Conservation (phyloP, 2,329 filamentous ascomycete genomes). For the Blumeria graminis region DNA sequence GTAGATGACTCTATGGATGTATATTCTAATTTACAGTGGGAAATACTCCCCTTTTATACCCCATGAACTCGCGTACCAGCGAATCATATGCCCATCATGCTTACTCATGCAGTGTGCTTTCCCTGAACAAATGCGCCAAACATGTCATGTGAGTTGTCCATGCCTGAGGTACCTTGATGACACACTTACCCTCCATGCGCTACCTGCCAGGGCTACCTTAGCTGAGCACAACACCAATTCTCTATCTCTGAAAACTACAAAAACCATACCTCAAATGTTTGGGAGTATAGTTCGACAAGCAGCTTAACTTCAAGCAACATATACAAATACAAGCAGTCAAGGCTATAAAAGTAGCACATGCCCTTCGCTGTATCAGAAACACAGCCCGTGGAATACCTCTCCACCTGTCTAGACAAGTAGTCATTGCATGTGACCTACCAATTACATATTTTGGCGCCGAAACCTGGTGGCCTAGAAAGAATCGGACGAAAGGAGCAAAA, state of each 20-base stretch:
- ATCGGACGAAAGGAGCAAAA: neutral
- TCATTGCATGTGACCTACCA: neutral
- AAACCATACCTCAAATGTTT: neutral
- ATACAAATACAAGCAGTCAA: neutral
- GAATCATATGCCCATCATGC: too few species aligned
- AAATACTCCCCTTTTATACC: too few species aligned
- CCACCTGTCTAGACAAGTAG: neutral
- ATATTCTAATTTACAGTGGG: too few species aligned
- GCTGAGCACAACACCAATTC: too few species aligned
- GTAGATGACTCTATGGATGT: too few species aligned
- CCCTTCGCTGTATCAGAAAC: neutral
- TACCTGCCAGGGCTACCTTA: too few species aligned
- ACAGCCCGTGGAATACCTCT: neutral
- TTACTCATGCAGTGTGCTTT: too few species aligned
- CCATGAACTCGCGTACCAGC: too few species aligned
- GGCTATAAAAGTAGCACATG: neutral
- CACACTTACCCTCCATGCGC: too few species aligned
- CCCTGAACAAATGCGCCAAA: too few species aligned
- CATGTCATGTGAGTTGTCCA: too few species aligned
- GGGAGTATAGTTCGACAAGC: neutral
- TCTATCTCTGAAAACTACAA: neutral
- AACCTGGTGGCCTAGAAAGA: neutral
- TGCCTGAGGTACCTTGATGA: too few species aligned
- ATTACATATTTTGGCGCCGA: neutral
- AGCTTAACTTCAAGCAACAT: neutral